Base-by-base conservation (phyloP, 208 protist genomes). In the Acanthamoeba culbertsoni region DNA sequence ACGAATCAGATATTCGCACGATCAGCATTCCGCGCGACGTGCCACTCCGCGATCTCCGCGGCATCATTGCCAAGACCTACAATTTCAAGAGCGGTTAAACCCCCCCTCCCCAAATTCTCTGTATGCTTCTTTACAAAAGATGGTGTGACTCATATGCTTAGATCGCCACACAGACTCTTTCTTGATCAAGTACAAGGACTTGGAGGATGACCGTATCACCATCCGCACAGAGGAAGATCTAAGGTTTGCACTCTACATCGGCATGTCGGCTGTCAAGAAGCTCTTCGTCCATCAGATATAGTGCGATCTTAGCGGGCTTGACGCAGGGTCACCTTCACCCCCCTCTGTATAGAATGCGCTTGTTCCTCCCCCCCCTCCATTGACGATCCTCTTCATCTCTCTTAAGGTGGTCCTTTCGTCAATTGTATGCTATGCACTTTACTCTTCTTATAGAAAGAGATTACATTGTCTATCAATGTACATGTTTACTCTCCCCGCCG, bases 141-240 rank as follows among this genome's bases (percentile, higher is more conserved):
- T 18, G 8, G 48, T 55, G 48, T 55, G 48, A 18, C 12, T 8
- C 48, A 23, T 8, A 18, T 55, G 48, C 48, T 55, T 8, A 55
- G 12, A 55, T 55, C 71, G 7, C 20, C 6, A 2, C 3, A 84
- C 73, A 84, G 73, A 84, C 26, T 57, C 26, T 40, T 90, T 90
- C 82, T 71, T 90, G 37, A 20, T 90, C 33, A 90, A 90, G 53
- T 90, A 90, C 82, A 90, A 90, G 42, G 82, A 90, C 23, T 53
- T 90, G 6, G 82, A 90, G 53, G 82, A 90, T 35, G 82, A 90
- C 35, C 46, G 82, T 16, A 90, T 90, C 53, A 90, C 82, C 82
- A 90, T 90, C 37, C 46, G 82, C 53, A 71, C 53, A 14, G 82
- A 90, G 82, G 82, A 90, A 16, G 82, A 90, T 23, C 82, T 90